Evolutionary conservation across 306 rosid species (phyloP), one percentile per base, ranked within the genome.

Genomic region (Dalbergia cultrata): DNA sequence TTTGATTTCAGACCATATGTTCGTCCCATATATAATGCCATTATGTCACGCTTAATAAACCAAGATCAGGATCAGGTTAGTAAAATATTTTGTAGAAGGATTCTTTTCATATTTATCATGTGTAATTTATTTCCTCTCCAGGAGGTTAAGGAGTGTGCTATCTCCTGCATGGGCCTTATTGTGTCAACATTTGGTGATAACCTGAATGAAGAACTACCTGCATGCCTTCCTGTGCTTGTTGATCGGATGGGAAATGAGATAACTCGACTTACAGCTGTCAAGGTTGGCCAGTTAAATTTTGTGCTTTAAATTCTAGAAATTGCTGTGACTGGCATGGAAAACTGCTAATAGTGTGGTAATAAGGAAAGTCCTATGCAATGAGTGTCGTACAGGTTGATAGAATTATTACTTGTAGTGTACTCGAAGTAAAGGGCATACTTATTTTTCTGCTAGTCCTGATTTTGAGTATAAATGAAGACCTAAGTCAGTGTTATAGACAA

Each of bases 11-110:
- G 90, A 77, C 92, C 96, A 26, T 93, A 86, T 74, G 97, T 96
- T 76, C 98, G 78, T 74, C 98, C 99, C 39, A 89, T 96, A 76
- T 96, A 90, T 82, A 86, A 87, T 68, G 97, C 91, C 82, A 96
- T 96, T 77, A 96, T 96, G 99, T 90, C 99, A 44, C 97, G 99
- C 67, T 84, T 96, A 93, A 92, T 93, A 80, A 96, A 96, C 90
- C 99, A 96, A 90, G 99, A 96, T 88, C 99, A 96, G 82, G 99
- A 96, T 90, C 99, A 96, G 97, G 99, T 96, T 74, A 67, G 96
- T 81, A 49, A 59, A 79, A 62, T 63, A 70, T 64, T 67, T 87
- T 53, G 3, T 75, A 10, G 61, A 59, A 68, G 21, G 52, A 10
- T 35, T 63, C 5, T 35, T 73, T 64, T 19, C n/a, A 21, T 59